Base-by-base conservation (phyloP, 176 grass and related monocot genomes). In the Alloteropsis semialata region DNA sequence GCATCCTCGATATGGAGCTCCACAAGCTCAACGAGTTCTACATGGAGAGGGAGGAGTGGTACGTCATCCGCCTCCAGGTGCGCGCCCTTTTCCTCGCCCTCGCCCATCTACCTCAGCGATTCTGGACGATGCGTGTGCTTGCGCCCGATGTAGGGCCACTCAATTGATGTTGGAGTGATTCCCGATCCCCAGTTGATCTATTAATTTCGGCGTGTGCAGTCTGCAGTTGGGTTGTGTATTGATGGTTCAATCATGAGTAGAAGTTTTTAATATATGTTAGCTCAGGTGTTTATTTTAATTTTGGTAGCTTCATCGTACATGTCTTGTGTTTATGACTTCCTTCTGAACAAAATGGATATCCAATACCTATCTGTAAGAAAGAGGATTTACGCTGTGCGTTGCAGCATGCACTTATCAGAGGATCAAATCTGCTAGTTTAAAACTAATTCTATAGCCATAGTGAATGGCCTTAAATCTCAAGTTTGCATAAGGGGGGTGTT, bases 11-110 rank as follows among this genome's bases (percentile, higher is more conserved):
- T 69, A 69, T 90, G 56, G 96, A 98, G 87, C 89, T 98, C 13
- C 80, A 95, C 28, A 98, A 95, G 85, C 85, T 95, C 78, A 98
- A 98, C 81, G 96, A 98, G 50, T 95, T 98, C 89, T 98, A 93
- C 81, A 92, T 98, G 36, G 96, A 98, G 78, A 92, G 80, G 82
- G 96, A 98, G 87, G 96, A 95, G 81, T 94, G 94, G 69, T 98
- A 95, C 83, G 93, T 95, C 74, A 98, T 98, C 82, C 84, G 93
- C 65, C 89, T 98, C 29, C 96, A 98, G 93, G 96, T 98, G 64
- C 61, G 15, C 55, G 10, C 71, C 32, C 5, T 2, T 5, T 8
- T 29, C 55, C 55, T 44, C 22, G 13, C 45, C 39, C 22, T 29
- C 14, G 28, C 3, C 30, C 59, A 12, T 74, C 11, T 55, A 27